These are phyloP conservation scores for Deinandra increscens DNA, from an alignment of 129 eudicot genomes.

Conservation along the genomic window DNA sequence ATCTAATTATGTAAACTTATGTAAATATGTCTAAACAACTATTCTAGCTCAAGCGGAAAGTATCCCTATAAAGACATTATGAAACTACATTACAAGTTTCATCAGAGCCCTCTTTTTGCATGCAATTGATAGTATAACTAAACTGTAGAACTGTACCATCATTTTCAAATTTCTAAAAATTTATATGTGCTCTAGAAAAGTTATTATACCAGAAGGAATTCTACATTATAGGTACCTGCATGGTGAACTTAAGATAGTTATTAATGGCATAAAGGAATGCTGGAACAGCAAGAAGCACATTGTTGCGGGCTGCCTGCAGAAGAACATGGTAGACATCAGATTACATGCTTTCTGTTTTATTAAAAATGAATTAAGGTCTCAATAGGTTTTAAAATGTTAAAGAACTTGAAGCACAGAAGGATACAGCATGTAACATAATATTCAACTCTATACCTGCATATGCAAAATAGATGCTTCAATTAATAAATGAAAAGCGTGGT, in stretches of 20 bases:
- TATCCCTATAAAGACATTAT: not conserved
- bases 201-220: constrained; percentile 10
- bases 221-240: constrained; percentile 70
- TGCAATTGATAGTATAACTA: not conserved
- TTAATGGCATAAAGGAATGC: constrained; percentile 94
- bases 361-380: not conserved
- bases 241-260: constrained; percentile 89
- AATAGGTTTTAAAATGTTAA: not conserved
- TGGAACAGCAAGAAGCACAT: constrained; percentile 97
- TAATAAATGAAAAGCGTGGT: no score
- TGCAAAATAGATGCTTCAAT: no score
- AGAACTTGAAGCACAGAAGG: constrained; percentile 5
- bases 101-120: constrained; percentile 11
- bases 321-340: constrained; percentile 17
- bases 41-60: not conserved
- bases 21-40: not conserved
- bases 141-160: constrained; percentile 7
- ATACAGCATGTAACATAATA: constrained; percentile 8
- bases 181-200: not conserved
- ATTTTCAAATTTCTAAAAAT: not conserved
- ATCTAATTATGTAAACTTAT: not conserved
- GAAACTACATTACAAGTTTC: not conserved
- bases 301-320: constrained; percentile 97
- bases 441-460: no score
- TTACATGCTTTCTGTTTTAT: constrained; percentile 7